A percentile compares a stretch with the other conserved stretches of the same genome.
Conservation (phyloP, 2,329 filamentous ascomycete genomes). For the Nectriaceae sp. region DNA sequence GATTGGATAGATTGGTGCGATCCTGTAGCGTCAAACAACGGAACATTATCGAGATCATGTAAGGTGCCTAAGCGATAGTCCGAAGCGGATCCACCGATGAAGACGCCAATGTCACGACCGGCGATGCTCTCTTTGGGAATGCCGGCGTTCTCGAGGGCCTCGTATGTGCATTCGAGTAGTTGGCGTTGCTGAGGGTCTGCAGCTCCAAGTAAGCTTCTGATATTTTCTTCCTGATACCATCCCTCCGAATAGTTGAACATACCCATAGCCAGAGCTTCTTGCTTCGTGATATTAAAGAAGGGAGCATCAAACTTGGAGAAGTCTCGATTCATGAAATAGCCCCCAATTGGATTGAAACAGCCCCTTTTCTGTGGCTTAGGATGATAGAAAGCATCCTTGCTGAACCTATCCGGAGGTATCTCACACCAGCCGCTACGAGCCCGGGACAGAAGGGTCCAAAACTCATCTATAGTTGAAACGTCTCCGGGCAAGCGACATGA, state of each 20-base stretch:
- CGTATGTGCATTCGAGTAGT: conserved; percentile 18
- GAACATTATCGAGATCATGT: background rate
- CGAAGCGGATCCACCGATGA: conserved; percentile 48
- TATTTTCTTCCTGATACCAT: conserved; percentile 56
- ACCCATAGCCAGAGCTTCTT: conserved; percentile 52
- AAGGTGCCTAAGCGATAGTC: conserved; percentile 48
- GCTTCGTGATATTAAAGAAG: conserved; percentile 54
- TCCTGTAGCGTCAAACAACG: conserved; percentile 28
- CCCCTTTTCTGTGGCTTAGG: conserved; percentile 46
- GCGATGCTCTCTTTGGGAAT: conserved; percentile 32
- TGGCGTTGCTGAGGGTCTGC: conserved; percentile 24
- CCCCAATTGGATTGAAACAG: conserved; percentile 37
- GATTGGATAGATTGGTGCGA: conserved; percentile 53
- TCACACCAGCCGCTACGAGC: conserved; percentile 43
- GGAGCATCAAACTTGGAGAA: conserved; percentile 51
- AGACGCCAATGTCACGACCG: conserved; percentile 52
- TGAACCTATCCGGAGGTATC: conserved; percentile 50
- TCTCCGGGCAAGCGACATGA: conserved; percentile 48
- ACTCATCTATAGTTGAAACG: conserved; percentile 42
- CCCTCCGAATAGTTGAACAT: conserved; percentile 50
- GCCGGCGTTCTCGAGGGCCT: conserved; percentile 29
- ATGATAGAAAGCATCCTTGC: conserved; percentile 43
- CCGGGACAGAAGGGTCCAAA: conserved; percentile 47
- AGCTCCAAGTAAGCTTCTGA: conserved; percentile 41
- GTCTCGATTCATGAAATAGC: conserved; percentile 49